A percentile compares a stretch with the other conserved stretches of the same genome.
Conservation (phyloP, 768 basidiomycete genomes). For the Galerina marginata region DNA sequence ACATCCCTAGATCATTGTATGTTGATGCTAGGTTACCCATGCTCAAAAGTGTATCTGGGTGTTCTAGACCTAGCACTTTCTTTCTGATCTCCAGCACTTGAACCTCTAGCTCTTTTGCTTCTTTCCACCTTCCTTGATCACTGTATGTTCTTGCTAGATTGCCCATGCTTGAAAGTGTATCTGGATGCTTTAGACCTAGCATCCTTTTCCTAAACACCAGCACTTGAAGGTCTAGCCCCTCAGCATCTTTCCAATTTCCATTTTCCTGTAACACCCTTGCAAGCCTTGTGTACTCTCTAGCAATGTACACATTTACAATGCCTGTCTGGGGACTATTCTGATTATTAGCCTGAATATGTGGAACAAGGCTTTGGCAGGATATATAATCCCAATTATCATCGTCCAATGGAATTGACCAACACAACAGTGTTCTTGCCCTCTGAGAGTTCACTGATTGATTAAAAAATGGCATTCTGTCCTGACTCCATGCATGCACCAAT, state of each 20-base stretch:
- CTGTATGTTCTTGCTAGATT: no score
- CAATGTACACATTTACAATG: neutral
- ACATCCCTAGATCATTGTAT: no score
- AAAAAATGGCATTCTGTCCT: neutral
- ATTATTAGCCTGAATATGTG: neutral
- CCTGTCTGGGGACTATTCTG: no score
- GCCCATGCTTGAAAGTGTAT: no score
- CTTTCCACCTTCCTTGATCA: no score
- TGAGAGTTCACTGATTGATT: neutral
- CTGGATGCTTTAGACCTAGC: no score
- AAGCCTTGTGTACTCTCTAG: neutral
- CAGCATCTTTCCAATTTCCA: neutral
- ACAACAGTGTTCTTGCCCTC: neutral
- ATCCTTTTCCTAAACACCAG: no score
- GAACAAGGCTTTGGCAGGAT: neutral
- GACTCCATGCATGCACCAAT: neutral
- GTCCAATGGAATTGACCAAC: neutral
- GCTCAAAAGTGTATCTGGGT: no score
- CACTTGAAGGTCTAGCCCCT: neutral
- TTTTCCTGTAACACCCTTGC: neutral
- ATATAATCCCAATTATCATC: neutral
- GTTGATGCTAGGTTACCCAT: no score
- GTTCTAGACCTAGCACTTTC: no score
- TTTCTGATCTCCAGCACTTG: no score
- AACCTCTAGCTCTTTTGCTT: no score